phyloP scores from a whole-genome alignment of 441 rosid species.

The Erysimum pusillum region DNA sequence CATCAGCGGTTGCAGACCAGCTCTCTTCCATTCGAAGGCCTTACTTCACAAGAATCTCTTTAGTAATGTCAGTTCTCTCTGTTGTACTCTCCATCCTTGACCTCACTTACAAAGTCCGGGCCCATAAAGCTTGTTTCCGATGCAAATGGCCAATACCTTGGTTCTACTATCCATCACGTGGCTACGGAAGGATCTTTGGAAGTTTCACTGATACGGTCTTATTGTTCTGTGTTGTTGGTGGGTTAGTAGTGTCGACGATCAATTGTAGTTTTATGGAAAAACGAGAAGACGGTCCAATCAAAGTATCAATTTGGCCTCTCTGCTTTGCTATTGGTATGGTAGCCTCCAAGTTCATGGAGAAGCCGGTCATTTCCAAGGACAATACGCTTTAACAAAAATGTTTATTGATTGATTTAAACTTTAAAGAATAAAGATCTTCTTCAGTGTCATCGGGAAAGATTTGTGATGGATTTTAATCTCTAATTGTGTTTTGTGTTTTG shows the following conservation, averaged over 20 bases:
- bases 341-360: slow-evolving; percentile 9
- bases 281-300: neutral
- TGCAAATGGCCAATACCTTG: slow-evolving; percentile 31
- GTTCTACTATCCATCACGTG: slow-evolving; percentile 25
- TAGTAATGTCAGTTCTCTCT: neutral
- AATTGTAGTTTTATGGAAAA: neutral
- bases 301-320: slow-evolving; percentile 25
- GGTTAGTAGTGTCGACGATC: neutral
- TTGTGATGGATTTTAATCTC: too few relatives aligned
- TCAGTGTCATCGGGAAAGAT: too few relatives aligned
- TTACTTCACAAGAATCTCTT: neutral
- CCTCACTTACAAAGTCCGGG: neutral
- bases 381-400: neutral
- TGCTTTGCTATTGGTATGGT: slow-evolving; percentile 21
- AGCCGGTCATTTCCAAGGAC: neutral
- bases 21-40: slow-evolving; percentile 11
- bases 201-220: neutral
- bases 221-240: slow-evolving; percentile 18
- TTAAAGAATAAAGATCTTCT: too few relatives aligned
- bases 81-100: slow-evolving; percentile 8
- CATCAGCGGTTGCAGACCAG: slow-evolving; percentile 10
- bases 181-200: neutral
- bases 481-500: too few relatives aligned
- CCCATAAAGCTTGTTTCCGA: neutral
- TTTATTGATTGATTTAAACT: neutral